These are phyloP conservation scores for Sugiyamaella neomexicana DNA, from an alignment of 1,139 yeast species.

Conservation along the genomic window DNA sequence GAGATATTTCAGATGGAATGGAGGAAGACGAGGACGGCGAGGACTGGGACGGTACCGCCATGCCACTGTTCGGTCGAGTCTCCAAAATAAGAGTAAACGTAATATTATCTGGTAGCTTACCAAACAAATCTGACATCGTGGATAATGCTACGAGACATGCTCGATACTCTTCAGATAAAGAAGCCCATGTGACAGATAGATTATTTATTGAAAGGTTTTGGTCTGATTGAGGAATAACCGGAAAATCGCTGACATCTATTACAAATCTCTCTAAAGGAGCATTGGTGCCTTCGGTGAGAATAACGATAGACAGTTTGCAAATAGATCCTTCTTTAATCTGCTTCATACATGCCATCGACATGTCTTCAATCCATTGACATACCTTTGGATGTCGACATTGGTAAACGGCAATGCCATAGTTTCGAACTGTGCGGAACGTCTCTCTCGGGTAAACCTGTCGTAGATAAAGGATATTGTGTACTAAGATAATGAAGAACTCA, in stretches of 20 bases:
- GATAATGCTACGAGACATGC: constrained; percentile 34
- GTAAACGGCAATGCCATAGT: constrained; percentile 39
- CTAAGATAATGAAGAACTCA: constrained; percentile 39
- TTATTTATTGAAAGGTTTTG: constrained; percentile 10
- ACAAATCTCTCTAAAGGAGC: constrained; percentile 39
- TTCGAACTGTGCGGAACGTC: constrained; percentile 39
- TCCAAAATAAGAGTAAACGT: constrained; percentile 33
- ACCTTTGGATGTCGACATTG: constrained; percentile 44
- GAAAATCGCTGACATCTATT: constrained; percentile 36
- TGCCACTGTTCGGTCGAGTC: constrained; percentile 20
- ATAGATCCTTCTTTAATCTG: constrained; percentile 32
- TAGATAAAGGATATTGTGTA: constrained; percentile 40
- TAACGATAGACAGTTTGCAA: constrained; percentile 33
- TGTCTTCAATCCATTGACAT: constrained; percentile 39
- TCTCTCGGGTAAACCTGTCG: constrained; percentile 40
- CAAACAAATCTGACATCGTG: constrained; percentile 27
- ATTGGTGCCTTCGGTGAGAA: constrained; percentile 28
- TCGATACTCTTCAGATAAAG: constrained; percentile 34
- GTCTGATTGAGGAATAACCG: constrained; percentile 11
- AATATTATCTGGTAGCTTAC: constrained; percentile 27
- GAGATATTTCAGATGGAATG: constrained; percentile 20
- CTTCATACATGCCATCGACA: constrained; percentile 34
- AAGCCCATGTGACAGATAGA: constrained; percentile 20
- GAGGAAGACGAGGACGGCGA: constrained; percentile 4
- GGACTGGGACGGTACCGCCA: background rate